These are phyloP conservation scores for Phytophthora foliorum DNA, from an alignment of 352 stramenopile species.

Conservation along the genomic window DNA sequence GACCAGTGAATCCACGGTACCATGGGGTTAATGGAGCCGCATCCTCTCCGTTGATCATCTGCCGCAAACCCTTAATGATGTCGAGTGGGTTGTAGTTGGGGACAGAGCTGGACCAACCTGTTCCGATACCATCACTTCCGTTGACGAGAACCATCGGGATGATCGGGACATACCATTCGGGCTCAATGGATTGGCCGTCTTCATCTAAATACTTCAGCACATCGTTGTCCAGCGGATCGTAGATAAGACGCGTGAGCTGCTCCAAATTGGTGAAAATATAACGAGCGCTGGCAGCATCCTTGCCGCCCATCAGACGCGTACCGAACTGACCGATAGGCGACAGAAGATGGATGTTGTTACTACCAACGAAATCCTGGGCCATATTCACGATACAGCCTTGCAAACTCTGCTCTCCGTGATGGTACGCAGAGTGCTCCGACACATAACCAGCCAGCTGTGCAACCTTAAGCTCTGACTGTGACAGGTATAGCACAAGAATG, in stretches of 20 bases:
- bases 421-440: conserved; percentile 98
- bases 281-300: conserved; percentile 94
- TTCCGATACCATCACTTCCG: conserved; percentile 97
- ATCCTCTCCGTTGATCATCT: conserved; percentile 72
- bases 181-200: conserved; percentile 94
- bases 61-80: conserved; percentile 84
- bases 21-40: conserved; percentile 83
- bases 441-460: conserved; percentile 97
- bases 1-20: conserved; percentile 93
- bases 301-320: conserved; percentile 96
- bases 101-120: conserved; percentile 94
- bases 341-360: conserved; percentile 98
- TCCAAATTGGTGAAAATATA: conserved; percentile 96
- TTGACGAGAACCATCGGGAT: conserved; percentile 98
- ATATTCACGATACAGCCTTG: conserved; percentile 98
- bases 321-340: conserved; percentile 98
- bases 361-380: conserved; percentile 99
- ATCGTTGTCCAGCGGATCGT: conserved; percentile 92
- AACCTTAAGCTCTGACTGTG: conserved; percentile 88
- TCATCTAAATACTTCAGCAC: conserved; percentile 93
- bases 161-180: conserved; percentile 95
- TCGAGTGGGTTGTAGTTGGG: conserved; percentile 94
- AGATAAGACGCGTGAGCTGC: conserved; percentile 84
- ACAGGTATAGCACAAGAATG: neutral
- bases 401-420: conserved; percentile 97